phyloP scores from a whole-genome alignment of 2,329 filamentous ascomycete species.

The Stachybotrys echinatus region DNA sequence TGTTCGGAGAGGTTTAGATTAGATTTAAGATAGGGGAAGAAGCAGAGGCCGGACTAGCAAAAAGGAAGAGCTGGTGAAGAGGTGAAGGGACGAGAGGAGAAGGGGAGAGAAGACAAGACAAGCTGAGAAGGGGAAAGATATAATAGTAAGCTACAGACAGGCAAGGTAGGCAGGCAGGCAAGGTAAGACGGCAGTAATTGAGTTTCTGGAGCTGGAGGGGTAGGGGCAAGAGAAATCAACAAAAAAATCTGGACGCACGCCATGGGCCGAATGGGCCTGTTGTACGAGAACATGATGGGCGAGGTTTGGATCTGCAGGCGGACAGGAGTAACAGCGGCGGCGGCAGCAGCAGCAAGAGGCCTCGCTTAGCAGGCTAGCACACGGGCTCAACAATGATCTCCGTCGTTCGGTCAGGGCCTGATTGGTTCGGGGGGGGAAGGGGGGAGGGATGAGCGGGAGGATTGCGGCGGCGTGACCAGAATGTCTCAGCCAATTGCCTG shows the following conservation, averaged over 20 bases:
- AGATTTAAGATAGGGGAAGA: slow-evolving; percentile 3
- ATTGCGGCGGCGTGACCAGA: too few species aligned
- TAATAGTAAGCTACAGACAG: not conserved
- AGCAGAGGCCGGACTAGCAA: slow-evolving; percentile 2
- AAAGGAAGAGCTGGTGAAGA: not conserved
- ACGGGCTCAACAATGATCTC: too few species aligned
- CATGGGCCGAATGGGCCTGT: slow-evolving; percentile 31
- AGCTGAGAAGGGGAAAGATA: slow-evolving; percentile 1
- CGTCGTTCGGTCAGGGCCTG: too few species aligned
- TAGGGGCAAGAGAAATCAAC: not conserved
- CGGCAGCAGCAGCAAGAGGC: too few species aligned
- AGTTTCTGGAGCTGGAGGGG: not conserved
- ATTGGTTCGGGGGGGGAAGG: too few species aligned
- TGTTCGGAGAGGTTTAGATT: too few species aligned
- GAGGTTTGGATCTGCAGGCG: too few species aligned
- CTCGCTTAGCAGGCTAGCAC: not conserved
- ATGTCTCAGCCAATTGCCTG: too few species aligned
- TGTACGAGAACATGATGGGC: slow-evolving; percentile 26
- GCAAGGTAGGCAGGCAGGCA: not conserved
- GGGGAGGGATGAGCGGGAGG: too few species aligned
- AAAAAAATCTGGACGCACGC: slow-evolving; percentile 21
- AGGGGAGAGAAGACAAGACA: slow-evolving; percentile 1
- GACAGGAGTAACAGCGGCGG: too few species aligned
- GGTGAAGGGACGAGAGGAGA: not conserved
- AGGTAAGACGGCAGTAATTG: not conserved